phyloP scores from a whole-genome alignment of 1,284 basidiomycete species.

The Wolfiporia cocos region DNA sequence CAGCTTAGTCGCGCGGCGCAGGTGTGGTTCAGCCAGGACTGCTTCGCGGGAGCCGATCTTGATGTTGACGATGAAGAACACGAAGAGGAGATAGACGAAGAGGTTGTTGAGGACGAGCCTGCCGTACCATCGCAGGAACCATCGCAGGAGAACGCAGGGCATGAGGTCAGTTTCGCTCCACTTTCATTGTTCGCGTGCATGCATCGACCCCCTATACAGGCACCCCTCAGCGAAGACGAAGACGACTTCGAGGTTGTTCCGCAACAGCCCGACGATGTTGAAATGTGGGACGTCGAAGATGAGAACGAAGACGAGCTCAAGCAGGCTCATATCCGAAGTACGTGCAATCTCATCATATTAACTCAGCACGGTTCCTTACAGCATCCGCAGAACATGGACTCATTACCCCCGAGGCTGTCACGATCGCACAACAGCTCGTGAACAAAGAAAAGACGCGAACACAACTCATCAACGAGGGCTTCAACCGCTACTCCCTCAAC shows the following conservation, averaged over 20 bases:
- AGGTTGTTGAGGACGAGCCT: slow-evolving; percentile 30
- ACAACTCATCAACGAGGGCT: slow-evolving; percentile 91
- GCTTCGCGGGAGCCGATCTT: slow-evolving; percentile 78
- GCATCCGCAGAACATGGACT: slow-evolving; percentile 79
- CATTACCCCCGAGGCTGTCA: slow-evolving; percentile 87
- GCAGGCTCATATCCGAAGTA: slow-evolving; percentile 68
- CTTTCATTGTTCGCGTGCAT: too few relatives aligned
- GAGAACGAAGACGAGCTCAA: slow-evolving; percentile 77
- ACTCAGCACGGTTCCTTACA: too few relatives aligned
- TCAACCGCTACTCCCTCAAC: slow-evolving; percentile 89
- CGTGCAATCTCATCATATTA: slow-evolving; percentile 23
- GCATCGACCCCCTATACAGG: slow-evolving; percentile 9
- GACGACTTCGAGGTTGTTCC: slow-evolving; percentile 76
- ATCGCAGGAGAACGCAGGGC: slow-evolving; percentile 10
- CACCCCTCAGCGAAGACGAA: slow-evolving; percentile 25
- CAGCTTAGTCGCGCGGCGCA: slow-evolving; percentile 45
- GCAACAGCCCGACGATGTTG: slow-evolving; percentile 43
- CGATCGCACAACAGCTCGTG: slow-evolving; percentile 88
- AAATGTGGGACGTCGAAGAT: slow-evolving; percentile 81
- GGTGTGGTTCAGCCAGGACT: slow-evolving; percentile 94
- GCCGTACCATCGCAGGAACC: slow-evolving; percentile 16
- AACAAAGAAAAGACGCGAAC: slow-evolving; percentile 90
- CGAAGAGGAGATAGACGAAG: slow-evolving; percentile 30
- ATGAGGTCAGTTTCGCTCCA: too few relatives aligned
- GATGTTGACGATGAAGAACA: slow-evolving; percentile 40